Percentiles rank a stretch among this genome's conserved stretches.
Evolutionary conservation across 805 yeast genomes (phyloP).

Genomic region (Metschnikowia corniflorae): DNA sequence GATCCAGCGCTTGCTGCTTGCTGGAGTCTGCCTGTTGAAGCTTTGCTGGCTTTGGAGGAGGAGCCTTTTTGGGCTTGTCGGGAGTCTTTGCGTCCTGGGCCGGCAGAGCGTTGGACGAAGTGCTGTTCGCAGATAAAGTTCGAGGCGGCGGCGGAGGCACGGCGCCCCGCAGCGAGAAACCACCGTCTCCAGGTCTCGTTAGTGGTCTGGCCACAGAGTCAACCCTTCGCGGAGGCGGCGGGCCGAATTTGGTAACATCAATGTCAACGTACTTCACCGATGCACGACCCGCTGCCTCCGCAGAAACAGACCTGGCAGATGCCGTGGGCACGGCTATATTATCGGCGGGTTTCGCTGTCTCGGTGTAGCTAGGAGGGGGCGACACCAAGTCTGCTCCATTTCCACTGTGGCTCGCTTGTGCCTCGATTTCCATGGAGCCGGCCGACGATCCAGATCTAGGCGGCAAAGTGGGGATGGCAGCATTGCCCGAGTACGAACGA

Average conservation of each 20-base stretch:
- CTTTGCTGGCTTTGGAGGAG: slow-evolving; percentile 44
- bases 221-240: slow-evolving; percentile 42
- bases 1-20: too few relatives aligned
- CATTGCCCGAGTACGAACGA: too few relatives aligned
- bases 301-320: not conserved
- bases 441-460: slow-evolving; percentile 4
- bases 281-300: not conserved
- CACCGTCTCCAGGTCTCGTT: not conserved
- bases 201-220: slow-evolving; percentile 1
- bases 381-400: not conserved
- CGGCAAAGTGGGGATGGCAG: slow-evolving; percentile 7
- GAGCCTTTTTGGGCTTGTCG: slow-evolving; percentile 25
- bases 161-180: not conserved
- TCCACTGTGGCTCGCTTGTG: not conserved
- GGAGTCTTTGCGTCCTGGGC: not conserved
- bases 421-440: not conserved
- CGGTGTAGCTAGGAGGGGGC: slow-evolving; percentile 7
- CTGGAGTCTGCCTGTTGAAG: too few relatives aligned
- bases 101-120: not conserved
- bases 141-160: slow-evolving; percentile 11
- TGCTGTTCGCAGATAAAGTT: slow-evolving; percentile 4
- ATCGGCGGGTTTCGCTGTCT: not conserved
- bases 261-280: slow-evolving; percentile 26
- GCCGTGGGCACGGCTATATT: not conserved
- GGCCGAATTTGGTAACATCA: slow-evolving; percentile 37